Evolutionary conservation across 805 yeast species (phyloP), one percentile per base, ranked within the genome.

Genomic region (Isabelozyma pseudorhagii): DNA sequence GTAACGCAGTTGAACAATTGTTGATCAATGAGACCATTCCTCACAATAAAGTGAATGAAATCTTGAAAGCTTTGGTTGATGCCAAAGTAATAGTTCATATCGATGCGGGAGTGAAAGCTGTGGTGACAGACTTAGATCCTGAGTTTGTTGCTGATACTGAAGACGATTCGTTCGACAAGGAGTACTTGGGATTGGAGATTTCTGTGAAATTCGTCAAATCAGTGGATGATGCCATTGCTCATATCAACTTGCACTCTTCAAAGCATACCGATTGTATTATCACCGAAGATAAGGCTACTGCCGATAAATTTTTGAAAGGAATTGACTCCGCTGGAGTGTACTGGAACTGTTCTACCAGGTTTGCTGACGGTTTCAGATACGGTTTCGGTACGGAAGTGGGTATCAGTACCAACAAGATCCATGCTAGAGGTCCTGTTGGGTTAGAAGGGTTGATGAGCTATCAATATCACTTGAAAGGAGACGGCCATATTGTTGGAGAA

Each of bases 361-460:
- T 94, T 72, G 98, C 99, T 6, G 99, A 94, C 68, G 99, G 99
- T 3, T 94, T 89, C 78, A 81, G 99, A 66, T 94, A 93, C 63
- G 99, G 99, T 0, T 94, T 96, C 65, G 99, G 99, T 47, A 87
- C 99, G 5, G 99, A 94, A 68, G 99, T 94, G 14, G 99, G 99
- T 36, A 93, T 94, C 51, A 87, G 96, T 45, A 94, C 99, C 42
- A 92, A 93, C 64, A 94, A 94, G 68, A 90, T 94, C 54, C 99
- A 94, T 66, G 97, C 99, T 8, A 81, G 99, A 61, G 99, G 99
- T 2, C 99, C 99, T 13, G 98, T 94, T 34, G 99, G 99, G 2
- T 77, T 94, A 31, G 99, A 94, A 64, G 99, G 99, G 1, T 77
- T 94, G 56, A 96, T 93, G 65, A 89, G 96, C 59, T 94, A 94